Conservation (phyloP, 139 green algal genomes). For the Chlorella sp. region DNA sequence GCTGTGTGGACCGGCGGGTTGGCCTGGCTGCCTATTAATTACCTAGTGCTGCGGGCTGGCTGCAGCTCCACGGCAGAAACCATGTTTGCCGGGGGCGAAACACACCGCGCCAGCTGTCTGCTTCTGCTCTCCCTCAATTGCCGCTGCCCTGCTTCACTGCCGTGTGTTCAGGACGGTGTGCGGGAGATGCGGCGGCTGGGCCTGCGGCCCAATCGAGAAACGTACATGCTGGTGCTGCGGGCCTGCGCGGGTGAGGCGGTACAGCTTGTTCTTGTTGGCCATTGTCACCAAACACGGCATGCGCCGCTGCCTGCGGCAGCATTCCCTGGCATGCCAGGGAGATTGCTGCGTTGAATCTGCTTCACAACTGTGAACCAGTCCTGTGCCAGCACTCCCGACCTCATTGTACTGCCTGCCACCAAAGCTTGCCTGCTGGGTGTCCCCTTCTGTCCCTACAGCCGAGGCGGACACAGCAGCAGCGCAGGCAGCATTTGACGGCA, state of each 20-base stretch:
- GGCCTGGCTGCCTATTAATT: too few species aligned
- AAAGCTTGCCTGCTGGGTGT: background rate
- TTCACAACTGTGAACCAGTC: too few species aligned
- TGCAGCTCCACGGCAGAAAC: too few species aligned
- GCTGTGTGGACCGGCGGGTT: too few species aligned
- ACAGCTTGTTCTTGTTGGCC: too few species aligned
- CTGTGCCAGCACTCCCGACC: too few species aligned
- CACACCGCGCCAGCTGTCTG: too few species aligned
- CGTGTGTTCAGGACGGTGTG: background rate
- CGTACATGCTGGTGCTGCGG: background rate
- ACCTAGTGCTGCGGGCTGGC: too few species aligned
- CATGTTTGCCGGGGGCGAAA: too few species aligned
- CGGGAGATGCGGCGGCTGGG: slow-evolving; percentile 31
- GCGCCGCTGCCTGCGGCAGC: too few species aligned
- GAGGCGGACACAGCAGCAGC: background rate
- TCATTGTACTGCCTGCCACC: background rate
- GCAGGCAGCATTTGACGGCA: background rate
- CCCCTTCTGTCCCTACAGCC: background rate
- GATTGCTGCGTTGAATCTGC: background rate
- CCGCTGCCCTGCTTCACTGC: background rate
- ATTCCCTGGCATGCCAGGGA: too few species aligned
- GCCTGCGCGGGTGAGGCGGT: background rate
- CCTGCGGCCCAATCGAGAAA: slow-evolving; percentile 13
- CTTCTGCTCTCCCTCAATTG: background rate
- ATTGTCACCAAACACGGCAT: too few species aligned